Evolutionary conservation across 345 rosid genomes (phyloP).

Genomic region (Raphanus sativus): DNA sequence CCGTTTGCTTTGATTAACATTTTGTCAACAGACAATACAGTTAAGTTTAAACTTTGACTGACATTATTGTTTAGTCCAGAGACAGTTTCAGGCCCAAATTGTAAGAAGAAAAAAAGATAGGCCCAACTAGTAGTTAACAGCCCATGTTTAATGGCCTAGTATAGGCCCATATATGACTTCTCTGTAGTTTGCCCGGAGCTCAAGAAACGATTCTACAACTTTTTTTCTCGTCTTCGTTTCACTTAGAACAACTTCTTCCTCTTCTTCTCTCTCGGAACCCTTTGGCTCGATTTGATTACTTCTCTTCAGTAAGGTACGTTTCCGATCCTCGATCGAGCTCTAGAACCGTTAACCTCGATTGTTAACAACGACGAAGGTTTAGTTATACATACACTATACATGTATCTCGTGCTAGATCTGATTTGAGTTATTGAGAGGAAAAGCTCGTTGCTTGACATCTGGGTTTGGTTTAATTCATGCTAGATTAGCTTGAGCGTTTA

Average conservation of each 20-base stretch:
- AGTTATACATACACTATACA: background rate
- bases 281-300: conserved; percentile 23
- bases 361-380: background rate
- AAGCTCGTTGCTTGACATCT: background rate
- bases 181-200: conserved; percentile 36
- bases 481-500: background rate
- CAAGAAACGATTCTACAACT: conserved; percentile 34
- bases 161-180: conserved; percentile 20
- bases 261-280: background rate
- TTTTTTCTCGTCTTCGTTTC: conserved; percentile 17
- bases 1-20: background rate
- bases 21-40: background rate
- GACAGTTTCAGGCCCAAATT: background rate
- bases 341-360: background rate
- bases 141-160: background rate
- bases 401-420: conserved; percentile 30
- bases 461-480: background rate
- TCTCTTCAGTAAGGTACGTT: conserved; percentile 29
- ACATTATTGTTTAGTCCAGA: background rate
- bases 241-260: background rate
- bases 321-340: conserved; percentile 16
- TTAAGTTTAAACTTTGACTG: background rate
- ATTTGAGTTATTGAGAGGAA: background rate
- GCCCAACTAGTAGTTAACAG: background rate
- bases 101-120: background rate